A percentile compares a stretch with the other conserved stretches of the same genome.
Evolutionary conservation across 2,329 filamentous ascomycete genomes (phyloP).

Genomic region (Aspergillus melleus): DNA sequence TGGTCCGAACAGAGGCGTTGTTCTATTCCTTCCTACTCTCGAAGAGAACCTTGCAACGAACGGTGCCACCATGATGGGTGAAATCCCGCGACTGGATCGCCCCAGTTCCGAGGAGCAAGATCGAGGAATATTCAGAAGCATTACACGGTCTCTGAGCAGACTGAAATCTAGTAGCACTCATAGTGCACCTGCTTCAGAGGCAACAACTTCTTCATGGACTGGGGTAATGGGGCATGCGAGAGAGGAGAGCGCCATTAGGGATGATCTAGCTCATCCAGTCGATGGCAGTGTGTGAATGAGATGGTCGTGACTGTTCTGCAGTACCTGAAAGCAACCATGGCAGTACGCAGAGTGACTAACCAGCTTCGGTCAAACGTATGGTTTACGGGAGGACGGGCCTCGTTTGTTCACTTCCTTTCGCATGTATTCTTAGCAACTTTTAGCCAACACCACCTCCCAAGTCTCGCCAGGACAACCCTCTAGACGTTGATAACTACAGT

Average conservation of each 20-base stretch:
- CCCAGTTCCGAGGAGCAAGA: conserved; percentile 42
- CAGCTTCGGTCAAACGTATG: background rate
- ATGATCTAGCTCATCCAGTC: background rate
- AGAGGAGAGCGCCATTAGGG: background rate
- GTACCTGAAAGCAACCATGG: background rate
- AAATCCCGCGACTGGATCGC: conserved; percentile 62
- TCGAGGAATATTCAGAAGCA: conserved; percentile 40
- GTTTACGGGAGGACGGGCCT: background rate
- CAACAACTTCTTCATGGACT: conserved; percentile 21
- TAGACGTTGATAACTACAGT: background rate
- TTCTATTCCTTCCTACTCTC: conserved; percentile 68
- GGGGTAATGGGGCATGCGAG: background rate
- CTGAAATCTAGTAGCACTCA: conserved; percentile 31
- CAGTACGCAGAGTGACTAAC: background rate
- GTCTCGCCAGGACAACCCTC: background rate
- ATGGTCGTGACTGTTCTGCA: background rate
- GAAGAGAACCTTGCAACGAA: conserved; percentile 73
- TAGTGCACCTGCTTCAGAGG: conserved; percentile 27
- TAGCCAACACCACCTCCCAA: background rate
- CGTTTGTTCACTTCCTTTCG: background rate
- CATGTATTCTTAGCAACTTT: background rate
- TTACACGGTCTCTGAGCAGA: conserved; percentile 41
- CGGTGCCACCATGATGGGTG: conserved; percentile 67
- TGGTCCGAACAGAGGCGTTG: conserved; percentile 63
- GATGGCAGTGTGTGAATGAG: background rate